Conservation (phyloP, 176 grass and related monocot species). For the Carex kokanica region DNA sequence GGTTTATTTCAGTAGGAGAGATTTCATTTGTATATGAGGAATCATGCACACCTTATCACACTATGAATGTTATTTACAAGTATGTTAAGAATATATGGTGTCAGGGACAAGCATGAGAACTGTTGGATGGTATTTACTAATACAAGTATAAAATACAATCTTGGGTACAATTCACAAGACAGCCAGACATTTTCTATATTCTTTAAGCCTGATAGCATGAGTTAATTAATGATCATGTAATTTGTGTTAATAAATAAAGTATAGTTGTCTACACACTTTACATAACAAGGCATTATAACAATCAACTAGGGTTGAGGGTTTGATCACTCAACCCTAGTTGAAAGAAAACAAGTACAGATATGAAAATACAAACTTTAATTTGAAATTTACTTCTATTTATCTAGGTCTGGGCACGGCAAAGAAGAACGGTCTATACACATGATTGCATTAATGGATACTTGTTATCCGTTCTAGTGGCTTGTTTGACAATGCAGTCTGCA, state of each 20-base stretch:
- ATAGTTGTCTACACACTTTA: background rate
- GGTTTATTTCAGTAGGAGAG: background rate
- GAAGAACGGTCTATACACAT: conserved; percentile 67
- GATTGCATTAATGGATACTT: conserved; percentile 95
- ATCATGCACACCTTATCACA: background rate
- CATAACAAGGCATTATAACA: background rate
- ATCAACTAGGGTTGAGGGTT: background rate
- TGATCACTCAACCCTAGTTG: background rate
- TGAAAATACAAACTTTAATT: background rate
- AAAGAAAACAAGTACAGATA: background rate
- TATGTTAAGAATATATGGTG: background rate
- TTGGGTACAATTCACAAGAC: background rate
- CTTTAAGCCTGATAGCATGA: background rate
- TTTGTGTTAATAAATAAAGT: background rate
- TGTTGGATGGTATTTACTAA: conserved; percentile 7
- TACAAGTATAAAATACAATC: background rate
- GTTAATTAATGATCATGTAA: background rate
- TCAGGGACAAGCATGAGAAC: background rate
- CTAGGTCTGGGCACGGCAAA: conserved; percentile 91
- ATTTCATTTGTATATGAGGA: background rate
- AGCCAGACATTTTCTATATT: background rate
- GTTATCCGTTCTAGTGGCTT: conserved; percentile 60
- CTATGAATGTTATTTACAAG: background rate
- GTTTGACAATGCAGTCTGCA: conserved; percentile 51
- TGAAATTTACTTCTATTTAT: conserved; percentile 17